Base-by-base conservation (phyloP, 192 early-diverging fungal species). In the Coemansia sp. region DNA sequence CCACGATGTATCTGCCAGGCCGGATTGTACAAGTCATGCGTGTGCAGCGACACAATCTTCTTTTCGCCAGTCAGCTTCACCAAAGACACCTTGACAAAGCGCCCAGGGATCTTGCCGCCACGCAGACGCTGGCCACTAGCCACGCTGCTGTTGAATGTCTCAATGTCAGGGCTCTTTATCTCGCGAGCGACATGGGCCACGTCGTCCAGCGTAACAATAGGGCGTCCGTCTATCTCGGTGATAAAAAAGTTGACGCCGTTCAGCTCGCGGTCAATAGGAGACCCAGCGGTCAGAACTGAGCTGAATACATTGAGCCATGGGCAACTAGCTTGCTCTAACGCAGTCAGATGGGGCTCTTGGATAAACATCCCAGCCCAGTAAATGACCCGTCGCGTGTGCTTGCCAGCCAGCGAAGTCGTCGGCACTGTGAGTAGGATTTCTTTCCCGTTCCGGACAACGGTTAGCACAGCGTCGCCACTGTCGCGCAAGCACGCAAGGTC, bases 21-120 rank as follows among this genome's bases (percentile, higher is more conserved):
- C 5, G 74, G 71, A 38, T 71, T 47, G 74, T 81, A 74, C 27
- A 73, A 75, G 61, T 81, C 79, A 36, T 76, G 67, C 11, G 79
- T 81, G 36, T 59, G 74, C 4, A 81, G 41, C 0, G 74, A 70
- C 1, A 59, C 42, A 8, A 81, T 43, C 7, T 44, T 42, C 3
- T 70, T 67, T 8, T 75, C 59, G 18, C 79, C 74, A n/a, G 41
- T 67, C 15, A 75, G 33, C 22, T n/a, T 38, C 8, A 76, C 65
- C 0, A 33, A 24, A 40, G 44, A 60, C 38, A 81, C 43, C 55
- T 54, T 73, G 65, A 73, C 71, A 61, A 76, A 71, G 15, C 71
- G 43, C 9, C 79, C 79, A 10, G 75, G 79, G 43, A 76, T 44
- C 6, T 27, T 63, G n/a, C 75, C 75, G 42, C 70, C 68, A 10